Evolutionary conservation across 192 early-diverging fungal species (phyloP).

Genomic region (Coemansia reversa): DNA sequence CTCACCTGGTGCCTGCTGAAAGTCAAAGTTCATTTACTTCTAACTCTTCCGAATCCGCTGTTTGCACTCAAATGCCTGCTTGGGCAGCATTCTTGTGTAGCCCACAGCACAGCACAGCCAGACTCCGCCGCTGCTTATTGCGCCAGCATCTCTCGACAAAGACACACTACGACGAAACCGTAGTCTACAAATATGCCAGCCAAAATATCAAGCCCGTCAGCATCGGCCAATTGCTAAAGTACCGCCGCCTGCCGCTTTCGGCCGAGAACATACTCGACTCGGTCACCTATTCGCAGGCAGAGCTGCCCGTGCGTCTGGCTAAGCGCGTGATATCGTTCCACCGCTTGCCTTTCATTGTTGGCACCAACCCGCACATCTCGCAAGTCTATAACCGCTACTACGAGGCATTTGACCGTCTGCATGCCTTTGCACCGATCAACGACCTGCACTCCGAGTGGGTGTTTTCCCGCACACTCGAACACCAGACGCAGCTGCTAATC

Average conservation of each 20-base stretch:
- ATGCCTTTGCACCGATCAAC: slow-evolving; percentile 62
- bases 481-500: slow-evolving; percentile 72
- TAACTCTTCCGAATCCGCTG: not conserved
- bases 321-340: slow-evolving; percentile 82
- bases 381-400: slow-evolving; percentile 79
- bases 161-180: slow-evolving; percentile 48
- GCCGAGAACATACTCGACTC: slow-evolving; percentile 58
- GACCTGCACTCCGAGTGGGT: slow-evolving; percentile 59
- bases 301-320: slow-evolving; percentile 89
- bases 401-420: slow-evolving; percentile 72
- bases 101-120: not conserved
- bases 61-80: not conserved
- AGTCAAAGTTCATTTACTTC: not conserved
- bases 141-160: slow-evolving; percentile 21
- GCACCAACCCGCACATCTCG: slow-evolving; percentile 90
- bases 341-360: slow-evolving; percentile 92
- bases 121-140: not conserved
- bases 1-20: not conserved
- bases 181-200: slow-evolving; percentile 52
- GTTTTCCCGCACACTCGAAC: slow-evolving; percentile 69
- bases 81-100: not conserved
- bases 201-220: slow-evolving; percentile 65
- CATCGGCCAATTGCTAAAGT: slow-evolving; percentile 70
- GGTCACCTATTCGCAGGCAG: slow-evolving; percentile 65
- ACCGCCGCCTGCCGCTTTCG: slow-evolving; percentile 66